Evolutionary conservation across 495 filamentous ascomycete genomes (phyloP).

Genomic region (Staphylotrichum tortipilum): DNA sequence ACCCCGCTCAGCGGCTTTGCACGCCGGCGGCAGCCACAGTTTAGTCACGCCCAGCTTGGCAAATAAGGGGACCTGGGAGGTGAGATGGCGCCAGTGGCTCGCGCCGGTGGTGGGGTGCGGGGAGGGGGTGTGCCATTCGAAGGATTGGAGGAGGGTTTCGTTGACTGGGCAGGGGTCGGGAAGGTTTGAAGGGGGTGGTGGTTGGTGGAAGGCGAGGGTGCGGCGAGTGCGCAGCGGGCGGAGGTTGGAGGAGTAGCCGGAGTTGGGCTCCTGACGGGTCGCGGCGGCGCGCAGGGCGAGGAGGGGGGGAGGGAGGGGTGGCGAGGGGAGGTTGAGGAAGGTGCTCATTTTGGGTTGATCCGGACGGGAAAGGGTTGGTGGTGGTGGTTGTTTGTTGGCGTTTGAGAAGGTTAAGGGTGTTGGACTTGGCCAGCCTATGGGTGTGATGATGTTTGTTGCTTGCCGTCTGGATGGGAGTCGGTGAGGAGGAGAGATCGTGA

Average conservation of each 20-base stretch:
- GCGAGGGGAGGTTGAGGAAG: constrained; percentile 16
- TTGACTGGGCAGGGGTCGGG: constrained; percentile 32
- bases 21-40: constrained; percentile 68
- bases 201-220: background rate
- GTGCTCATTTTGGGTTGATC: constrained; percentile 19
- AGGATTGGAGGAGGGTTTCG: constrained; percentile 57
- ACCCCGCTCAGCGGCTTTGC: constrained; percentile 51
- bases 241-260: constrained; percentile 13
- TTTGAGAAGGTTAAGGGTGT: too few species aligned
- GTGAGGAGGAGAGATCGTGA: too few species aligned
- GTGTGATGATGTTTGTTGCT: too few species aligned
- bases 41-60: constrained; percentile 54
- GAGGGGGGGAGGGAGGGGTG: constrained; percentile 6
- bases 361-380: too few species aligned
- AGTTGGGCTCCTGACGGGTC: constrained; percentile 3
- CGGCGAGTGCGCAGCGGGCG: constrained; percentile 14
- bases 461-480: too few species aligned
- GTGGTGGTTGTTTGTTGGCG: too few species aligned
- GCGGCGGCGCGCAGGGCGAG: constrained; percentile 5
- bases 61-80: constrained; percentile 42
- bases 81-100: constrained; percentile 56
- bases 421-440: too few species aligned
- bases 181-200: constrained; percentile 10
- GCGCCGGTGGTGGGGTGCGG: constrained; percentile 58
- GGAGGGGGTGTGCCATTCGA: constrained; percentile 67